Evolutionary conservation across 1,139 yeast species (phyloP).

Genomic region (Yamadazyma atlantica): DNA sequence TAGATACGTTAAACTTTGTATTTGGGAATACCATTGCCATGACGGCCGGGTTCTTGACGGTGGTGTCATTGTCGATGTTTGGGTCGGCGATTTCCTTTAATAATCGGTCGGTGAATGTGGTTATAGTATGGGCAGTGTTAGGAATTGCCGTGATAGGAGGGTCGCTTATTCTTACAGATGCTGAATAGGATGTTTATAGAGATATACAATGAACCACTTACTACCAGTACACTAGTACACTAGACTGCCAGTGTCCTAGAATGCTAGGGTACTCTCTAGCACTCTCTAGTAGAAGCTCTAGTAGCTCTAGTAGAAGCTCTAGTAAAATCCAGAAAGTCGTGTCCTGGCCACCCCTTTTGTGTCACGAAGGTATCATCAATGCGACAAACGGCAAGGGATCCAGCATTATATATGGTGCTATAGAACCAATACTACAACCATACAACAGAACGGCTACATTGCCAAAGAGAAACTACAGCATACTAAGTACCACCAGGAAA

Average conservation of each 20-base stretch:
- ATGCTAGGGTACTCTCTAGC: too few species aligned
- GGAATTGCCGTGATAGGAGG: constrained; percentile 46
- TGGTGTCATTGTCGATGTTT: constrained; percentile 83
- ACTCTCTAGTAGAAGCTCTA: too few species aligned
- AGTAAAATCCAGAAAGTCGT: neutral
- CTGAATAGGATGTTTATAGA: neutral
- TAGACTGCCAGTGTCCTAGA: too few species aligned
- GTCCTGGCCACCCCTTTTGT: neutral
- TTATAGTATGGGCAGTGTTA: constrained; percentile 50
- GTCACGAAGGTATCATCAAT: too few species aligned
- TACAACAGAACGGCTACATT: neutral
- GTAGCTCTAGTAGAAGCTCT: neutral
- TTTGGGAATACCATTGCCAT: constrained; percentile 69
- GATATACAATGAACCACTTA: too few species aligned
- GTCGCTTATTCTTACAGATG: constrained; percentile 17
- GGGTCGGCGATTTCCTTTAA: constrained; percentile 74
- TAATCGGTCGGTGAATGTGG: constrained; percentile 50
- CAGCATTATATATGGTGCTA: neutral
- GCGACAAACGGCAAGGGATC: too few species aligned
- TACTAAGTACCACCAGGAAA: too few species aligned
- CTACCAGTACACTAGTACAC: too few species aligned
- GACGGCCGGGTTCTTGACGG: constrained; percentile 82
- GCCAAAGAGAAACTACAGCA: neutral
- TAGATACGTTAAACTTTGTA: constrained; percentile 36
- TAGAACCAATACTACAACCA: neutral